These are phyloP conservation scores for Platanthera guangdongensis DNA, from an alignment of 106 monocot species.

Conservation along the genomic window DNA sequence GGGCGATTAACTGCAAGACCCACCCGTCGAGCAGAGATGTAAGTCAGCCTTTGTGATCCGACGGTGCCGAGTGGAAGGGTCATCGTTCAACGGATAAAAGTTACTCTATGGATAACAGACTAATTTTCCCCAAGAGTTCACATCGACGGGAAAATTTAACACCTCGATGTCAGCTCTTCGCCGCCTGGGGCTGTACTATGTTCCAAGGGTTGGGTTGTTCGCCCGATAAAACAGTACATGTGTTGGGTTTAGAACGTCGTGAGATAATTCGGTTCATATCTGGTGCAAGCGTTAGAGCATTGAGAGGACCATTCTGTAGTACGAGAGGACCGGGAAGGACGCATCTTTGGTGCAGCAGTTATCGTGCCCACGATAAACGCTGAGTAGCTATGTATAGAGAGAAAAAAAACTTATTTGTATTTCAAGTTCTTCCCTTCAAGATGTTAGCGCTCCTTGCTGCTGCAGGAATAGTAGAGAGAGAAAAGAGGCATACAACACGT, in stretches of 20 bases:
- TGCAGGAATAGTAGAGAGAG: no score
- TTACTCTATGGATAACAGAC: slow-evolving; percentile 7
- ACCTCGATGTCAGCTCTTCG: slow-evolving; percentile 15
- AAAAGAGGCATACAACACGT: no score
- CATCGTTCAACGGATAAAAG: slow-evolving; percentile 9
- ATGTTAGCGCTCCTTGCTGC: no score
- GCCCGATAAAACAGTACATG: neutral
- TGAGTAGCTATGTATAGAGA: no score
- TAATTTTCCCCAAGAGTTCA: slow-evolving; percentile 5
- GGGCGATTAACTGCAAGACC: no score
- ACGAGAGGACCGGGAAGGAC: neutral
- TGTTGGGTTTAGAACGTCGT: neutral
- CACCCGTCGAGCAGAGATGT: no score
- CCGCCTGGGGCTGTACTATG: slow-evolving; percentile 11
- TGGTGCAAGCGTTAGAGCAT: neutral
- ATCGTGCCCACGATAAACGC: no score
- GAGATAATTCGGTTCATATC: neutral
- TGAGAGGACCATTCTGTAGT: neutral
- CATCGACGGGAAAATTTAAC: slow-evolving; percentile 9
- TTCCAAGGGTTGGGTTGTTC: slow-evolving; percentile 12
- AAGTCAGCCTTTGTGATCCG: neutral
- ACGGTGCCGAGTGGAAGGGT: slow-evolving; percentile 11
- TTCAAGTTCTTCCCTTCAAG: no score
- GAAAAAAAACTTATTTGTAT: no score
- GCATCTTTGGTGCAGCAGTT: neutral